phyloP scores from a whole-genome alignment of 768 basidiomycete species.

The Boletus pseudo-olivaceus region DNA sequence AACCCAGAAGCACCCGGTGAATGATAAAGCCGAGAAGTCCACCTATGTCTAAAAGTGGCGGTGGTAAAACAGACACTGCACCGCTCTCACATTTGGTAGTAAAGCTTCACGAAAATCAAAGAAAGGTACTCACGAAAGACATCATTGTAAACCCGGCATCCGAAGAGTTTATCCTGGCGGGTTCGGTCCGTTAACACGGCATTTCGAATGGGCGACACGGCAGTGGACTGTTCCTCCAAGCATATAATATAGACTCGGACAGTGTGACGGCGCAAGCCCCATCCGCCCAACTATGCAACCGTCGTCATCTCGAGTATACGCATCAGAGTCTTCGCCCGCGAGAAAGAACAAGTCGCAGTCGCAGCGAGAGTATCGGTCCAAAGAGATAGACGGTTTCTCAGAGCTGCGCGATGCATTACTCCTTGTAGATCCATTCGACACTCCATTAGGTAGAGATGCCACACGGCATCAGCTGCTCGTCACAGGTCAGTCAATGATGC shows the following conservation, averaged over 20 bases:
- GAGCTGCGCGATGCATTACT: conserved; percentile 27
- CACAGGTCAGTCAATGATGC: conserved; percentile 15
- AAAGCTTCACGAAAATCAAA: background rate
- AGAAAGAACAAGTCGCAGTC: conserved; percentile 26
- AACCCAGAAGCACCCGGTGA: background rate
- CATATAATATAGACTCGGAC: conserved; percentile 15
- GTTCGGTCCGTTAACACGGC: background rate
- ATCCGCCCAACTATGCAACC: conserved; percentile 12
- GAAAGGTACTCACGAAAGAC: background rate
- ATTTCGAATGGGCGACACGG: conserved; percentile 2
- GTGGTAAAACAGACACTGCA: background rate
- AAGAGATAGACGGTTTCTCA: conserved; percentile 30
- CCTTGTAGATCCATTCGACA: conserved; percentile 23
- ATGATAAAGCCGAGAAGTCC: background rate
- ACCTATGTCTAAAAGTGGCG: background rate
- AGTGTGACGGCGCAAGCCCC: background rate
- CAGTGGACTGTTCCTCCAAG: background rate
- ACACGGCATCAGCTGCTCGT: conserved; percentile 30
- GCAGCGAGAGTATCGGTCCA: conserved; percentile 29
- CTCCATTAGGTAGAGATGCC: conserved; percentile 23
- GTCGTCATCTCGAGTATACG: conserved; percentile 7
- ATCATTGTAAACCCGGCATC: background rate
- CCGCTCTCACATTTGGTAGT: background rate
- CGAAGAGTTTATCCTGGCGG: background rate
- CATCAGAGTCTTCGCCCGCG: conserved; percentile 3